Base-by-base conservation (phyloP, 192 early-diverging fungal genomes). In the Physocladia obscura region DNA sequence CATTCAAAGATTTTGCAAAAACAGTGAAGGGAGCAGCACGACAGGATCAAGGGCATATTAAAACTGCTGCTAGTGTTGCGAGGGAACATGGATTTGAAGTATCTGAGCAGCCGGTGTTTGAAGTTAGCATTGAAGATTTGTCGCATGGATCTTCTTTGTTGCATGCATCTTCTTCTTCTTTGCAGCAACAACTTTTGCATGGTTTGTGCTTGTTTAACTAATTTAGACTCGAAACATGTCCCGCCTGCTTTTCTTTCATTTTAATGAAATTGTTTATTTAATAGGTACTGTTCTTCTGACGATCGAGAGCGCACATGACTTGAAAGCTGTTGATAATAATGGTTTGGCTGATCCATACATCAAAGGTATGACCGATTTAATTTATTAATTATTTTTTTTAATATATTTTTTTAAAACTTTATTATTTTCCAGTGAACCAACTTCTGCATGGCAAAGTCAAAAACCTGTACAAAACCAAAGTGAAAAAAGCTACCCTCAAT, bases 291-390 rank as follows among this genome's bases (percentile, higher is more conserved):
- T 74, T 4, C 44, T 55, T 0, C 57, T 90, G n/a, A 65, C 69
- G 27, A 67, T 90, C 40, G 39, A 84, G 4, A 71, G 55, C 29
- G 89, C 87, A 15, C 50, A 75, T 49, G 71, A 79, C 21, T 67
- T 88, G 22, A 81, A 83, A 60, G 81, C 79, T 1, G 82, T 87
- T 3, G 89, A 90, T 71, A 51, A 62, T 29, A 64, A 74, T 54
- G 85, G 85, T 26, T 83, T 84, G 3, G 89, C 88, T 62, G 88
- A 91, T 62, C 89, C 91, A 26, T 92, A 87, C 71, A 87, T 88
- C 24, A 84, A 81, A 47, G 79, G 89, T 47, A 3, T 21, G 2
- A 67, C 59, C 34, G 47, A 22, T 17, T 22, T 50, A 3, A 26
- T 30, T 8, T 69, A 44, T 36, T 30, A 27, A 32, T 69, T 54